These are phyloP conservation scores for Aureobasidium uvarum DNA, from an alignment of 2,329 filamentous ascomycete species.

Conservation along the genomic window DNA sequence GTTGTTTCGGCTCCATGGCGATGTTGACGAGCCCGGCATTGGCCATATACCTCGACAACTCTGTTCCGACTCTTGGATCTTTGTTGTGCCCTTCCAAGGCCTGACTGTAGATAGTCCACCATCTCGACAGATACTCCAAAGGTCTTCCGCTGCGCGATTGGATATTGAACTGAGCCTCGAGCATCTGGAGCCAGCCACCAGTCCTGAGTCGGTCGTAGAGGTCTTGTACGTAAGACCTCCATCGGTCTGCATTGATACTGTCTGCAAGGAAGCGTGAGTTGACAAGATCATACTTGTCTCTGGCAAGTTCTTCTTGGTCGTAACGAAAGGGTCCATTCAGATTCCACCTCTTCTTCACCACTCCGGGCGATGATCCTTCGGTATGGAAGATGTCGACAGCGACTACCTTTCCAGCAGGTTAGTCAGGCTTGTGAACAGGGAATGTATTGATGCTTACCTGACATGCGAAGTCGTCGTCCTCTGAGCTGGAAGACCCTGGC, in stretches of 20 bases:
- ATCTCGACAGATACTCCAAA: conserved; percentile 50
- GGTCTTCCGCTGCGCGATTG: conserved; percentile 84
- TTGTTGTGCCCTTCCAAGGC: conserved; percentile 35
- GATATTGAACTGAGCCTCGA: conserved; percentile 81
- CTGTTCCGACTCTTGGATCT: conserved; percentile 27
- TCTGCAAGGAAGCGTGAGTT: conserved; percentile 72
- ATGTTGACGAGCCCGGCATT: conserved; percentile 25
- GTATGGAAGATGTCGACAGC: conserved; percentile 39
- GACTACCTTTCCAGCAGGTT: conserved; percentile 31
- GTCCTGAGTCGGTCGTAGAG: conserved; percentile 69
- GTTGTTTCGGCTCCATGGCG: neutral
- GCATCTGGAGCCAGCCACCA: conserved; percentile 82
- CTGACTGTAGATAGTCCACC: conserved; percentile 40
- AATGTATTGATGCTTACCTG: conserved; percentile 27
- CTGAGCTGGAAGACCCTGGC: conserved; percentile 8
- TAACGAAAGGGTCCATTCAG: conserved; percentile 37
- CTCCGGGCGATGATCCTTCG: conserved; percentile 29
- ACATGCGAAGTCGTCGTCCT: conserved; percentile 22
- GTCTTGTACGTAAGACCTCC: conserved; percentile 73
- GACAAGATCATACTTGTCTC: conserved; percentile 72
- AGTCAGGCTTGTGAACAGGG: neutral
- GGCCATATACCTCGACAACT: conserved; percentile 21
- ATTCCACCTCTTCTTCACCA: conserved; percentile 37
- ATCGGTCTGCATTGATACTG: conserved; percentile 70
- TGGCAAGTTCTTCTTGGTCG: conserved; percentile 31